These are phyloP conservation scores for Collybiopsis luxurians DNA, from an alignment of 768 basidiomycete species.

Conservation along the genomic window DNA sequence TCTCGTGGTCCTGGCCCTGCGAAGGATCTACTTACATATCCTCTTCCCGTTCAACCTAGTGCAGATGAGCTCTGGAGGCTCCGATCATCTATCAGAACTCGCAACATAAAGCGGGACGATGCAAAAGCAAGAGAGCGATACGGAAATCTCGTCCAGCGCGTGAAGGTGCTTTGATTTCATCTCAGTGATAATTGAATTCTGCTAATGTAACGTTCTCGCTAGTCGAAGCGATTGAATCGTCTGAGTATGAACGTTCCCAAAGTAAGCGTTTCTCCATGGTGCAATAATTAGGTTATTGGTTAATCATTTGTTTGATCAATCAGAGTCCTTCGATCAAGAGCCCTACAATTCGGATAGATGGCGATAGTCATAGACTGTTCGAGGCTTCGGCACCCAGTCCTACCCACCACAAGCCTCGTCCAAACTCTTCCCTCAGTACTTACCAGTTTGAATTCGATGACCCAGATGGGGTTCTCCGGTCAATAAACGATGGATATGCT, in stretches of 20 bases:
- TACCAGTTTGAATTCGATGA: constrained; percentile 10
- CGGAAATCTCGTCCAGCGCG: not conserved
- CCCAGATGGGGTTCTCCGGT: not conserved
- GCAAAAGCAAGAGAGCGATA: not conserved
- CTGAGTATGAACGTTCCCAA: not conserved
- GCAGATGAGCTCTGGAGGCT: constrained; percentile 1
- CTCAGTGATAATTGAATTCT: not conserved
- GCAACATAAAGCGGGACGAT: constrained; percentile 1
- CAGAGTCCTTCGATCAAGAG: not conserved
- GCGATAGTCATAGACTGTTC: not conserved
- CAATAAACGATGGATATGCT: not conserved
- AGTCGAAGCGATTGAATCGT: not conserved
- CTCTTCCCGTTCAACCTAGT: constrained; percentile 5
- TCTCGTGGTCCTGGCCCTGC: not conserved
- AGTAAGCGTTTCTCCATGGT: not conserved
- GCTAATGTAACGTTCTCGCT: no score
- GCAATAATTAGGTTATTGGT: no score
- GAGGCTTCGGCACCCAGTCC: not conserved
- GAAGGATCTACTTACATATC: constrained; percentile 3
- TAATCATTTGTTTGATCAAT: not conserved
- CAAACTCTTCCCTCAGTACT: not conserved
- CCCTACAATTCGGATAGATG: not conserved
- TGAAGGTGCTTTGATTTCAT: not conserved
- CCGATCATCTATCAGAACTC: not conserved
- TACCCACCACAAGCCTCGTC: not conserved